These are phyloP conservation scores for Populus alba DNA, from an alignment of 345 rosid genomes.

Conservation along the genomic window DNA sequence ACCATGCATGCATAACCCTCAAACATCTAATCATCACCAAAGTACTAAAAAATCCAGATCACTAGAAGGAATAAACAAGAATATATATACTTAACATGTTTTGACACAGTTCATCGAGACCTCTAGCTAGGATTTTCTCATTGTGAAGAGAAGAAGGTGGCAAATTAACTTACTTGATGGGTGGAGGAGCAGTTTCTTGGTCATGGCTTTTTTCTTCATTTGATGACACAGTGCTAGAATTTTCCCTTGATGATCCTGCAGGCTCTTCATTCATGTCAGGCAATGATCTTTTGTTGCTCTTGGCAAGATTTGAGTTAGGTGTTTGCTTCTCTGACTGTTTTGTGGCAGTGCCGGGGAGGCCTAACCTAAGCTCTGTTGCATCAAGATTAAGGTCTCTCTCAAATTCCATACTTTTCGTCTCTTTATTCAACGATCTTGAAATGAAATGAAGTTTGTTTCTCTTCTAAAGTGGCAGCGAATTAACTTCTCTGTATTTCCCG, in stretches of 20 bases:
- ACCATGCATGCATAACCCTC: not conserved
- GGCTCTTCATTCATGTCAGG: constrained; percentile 28
- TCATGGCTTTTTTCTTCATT: constrained; percentile 4
- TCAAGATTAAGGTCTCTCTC: constrained; percentile 40
- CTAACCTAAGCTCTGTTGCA: constrained; percentile 49
- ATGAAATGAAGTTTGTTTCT: not conserved
- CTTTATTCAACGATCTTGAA: not conserved
- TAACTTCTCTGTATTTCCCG: not conserved
- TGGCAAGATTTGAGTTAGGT: not conserved
- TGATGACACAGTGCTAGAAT: not conserved
- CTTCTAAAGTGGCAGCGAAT: not conserved
- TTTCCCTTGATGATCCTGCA: constrained; percentile 1
- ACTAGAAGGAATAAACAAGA: not conserved
- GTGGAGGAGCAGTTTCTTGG: constrained; percentile 29
- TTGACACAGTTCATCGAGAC: not conserved
- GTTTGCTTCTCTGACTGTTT: constrained; percentile 9
- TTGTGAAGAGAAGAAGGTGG: not conserved
- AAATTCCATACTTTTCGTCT: constrained; percentile 17
- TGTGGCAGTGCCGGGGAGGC: constrained; percentile 32
- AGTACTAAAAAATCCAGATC: not conserved
- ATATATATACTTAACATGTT: not conserved
- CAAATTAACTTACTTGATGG: constrained; percentile 40
- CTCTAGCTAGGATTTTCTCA: not conserved
- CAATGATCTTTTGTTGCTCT: constrained; percentile 37
- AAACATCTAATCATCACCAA: not conserved